Evolutionary conservation across 805 yeast species (phyloP).

Genomic region (Kluyveromyces siamensis): DNA sequence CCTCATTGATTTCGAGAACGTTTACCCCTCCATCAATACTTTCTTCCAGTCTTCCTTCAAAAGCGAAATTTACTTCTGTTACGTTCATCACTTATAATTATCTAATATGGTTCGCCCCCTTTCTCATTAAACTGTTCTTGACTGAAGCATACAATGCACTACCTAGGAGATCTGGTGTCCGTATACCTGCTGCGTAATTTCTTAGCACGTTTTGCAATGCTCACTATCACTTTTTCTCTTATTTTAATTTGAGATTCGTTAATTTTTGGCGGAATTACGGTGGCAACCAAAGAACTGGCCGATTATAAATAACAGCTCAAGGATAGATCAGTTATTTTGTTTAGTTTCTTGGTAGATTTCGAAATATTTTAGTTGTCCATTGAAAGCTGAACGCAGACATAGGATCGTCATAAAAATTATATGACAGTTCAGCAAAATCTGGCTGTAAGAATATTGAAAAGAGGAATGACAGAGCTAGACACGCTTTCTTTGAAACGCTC

Average conservation of each 20-base stretch:
- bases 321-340: too few species aligned
- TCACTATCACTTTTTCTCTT: background rate
- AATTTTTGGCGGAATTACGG: too few species aligned
- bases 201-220: background rate
- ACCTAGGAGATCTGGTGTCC: background rate
- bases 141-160: background rate
- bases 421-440: background rate
- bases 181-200: too few species aligned
- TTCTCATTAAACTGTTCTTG: background rate
- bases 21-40: background rate
- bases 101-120: background rate
- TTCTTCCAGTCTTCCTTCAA: background rate
- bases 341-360: too few species aligned
- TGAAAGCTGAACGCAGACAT: too few species aligned
- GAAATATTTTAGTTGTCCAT: too few species aligned
- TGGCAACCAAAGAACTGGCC: too few species aligned
- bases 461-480: slow-evolving; percentile 3
- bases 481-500: slow-evolving; percentile 3
- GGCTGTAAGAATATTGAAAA: slow-evolving; percentile 3
- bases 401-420: background rate
- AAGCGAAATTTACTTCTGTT: background rate
- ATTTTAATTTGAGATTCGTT: too few species aligned
- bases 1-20: background rate
- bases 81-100: background rate
- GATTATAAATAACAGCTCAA: too few species aligned